Evolutionary conservation across 768 basidiomycete genomes (phyloP), one percentile per base, ranked within the genome.

Genomic region (Tylopilus felleus): DNA sequence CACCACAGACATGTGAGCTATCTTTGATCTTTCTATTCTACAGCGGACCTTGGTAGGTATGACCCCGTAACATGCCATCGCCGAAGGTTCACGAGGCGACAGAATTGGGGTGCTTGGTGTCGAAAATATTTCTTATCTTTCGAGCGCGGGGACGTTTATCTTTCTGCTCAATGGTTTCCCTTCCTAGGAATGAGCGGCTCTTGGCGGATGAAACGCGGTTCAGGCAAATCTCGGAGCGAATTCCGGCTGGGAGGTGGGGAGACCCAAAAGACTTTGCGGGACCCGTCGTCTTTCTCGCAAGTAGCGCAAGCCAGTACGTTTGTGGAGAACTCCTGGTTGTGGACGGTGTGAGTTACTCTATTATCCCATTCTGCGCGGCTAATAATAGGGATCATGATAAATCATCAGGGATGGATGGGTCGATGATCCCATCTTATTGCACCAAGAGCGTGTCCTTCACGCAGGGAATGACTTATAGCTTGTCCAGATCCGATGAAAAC

Each of bases 1-100:
- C 63, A 80, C 81, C 25, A 96, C 93, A 33, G 93, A 96, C 61
- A 93, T 93, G 88, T 90, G 73, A 74, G 56, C 47, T 52, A 67
- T 73, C 55, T 53, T 53, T 53, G 49, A 38, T 57, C 54, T 60
- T 52, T 52, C 53, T 31, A 38, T 41, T 49, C 31, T 40, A 35
- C 46, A 41, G 21, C 49, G 45, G 35, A 23, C 44, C 48, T 29
- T 41, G 54, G 36, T 44, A 27, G 38, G 23, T 50, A 38, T 53
- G 27, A 12, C 39, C 48, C 40, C 47, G 48, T 59, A 61, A 58
- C 40, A 25, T 19, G 22, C 39, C n/a, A 17, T 47, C 49, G 36
- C 52, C 16, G 49, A 40, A 33, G 13, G 43, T 54, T 46, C 41
- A 33, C 40, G 47, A 29, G 39, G 22, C 54, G 29, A 42, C 16